Evolutionary conservation across 2,329 filamentous ascomycete species (phyloP).

Genomic region (Mollisiaceae sp.): DNA sequence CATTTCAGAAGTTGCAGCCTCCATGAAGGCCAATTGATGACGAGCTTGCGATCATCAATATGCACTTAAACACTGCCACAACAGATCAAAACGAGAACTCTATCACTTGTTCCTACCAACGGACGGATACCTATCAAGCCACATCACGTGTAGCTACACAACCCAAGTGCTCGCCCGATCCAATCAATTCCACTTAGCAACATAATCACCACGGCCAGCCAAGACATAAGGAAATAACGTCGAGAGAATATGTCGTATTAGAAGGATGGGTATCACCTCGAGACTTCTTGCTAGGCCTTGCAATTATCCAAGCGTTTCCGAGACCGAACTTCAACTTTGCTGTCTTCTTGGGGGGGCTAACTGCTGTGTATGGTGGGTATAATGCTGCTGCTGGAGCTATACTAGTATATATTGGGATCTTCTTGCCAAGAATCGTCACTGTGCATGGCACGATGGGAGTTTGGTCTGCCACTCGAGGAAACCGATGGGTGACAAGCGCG

Average conservation of each 20-base stretch:
- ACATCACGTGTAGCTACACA: not conserved
- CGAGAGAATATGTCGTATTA: conserved; percentile 66
- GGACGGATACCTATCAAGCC: not conserved
- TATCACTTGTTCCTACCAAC: too few relatives aligned
- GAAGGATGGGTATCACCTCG: conserved; percentile 73
- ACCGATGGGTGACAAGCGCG: conserved; percentile 53
- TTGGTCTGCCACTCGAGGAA: conserved; percentile 50
- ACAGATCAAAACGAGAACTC: too few relatives aligned
- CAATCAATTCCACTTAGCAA: not conserved
- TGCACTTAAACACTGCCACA: too few relatives aligned
- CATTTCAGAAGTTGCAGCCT: too few relatives aligned
- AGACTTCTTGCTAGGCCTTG: conserved; percentile 75
- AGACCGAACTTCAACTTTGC: conserved; percentile 67
- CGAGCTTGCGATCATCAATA: too few relatives aligned
- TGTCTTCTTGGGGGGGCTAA: conserved; percentile 60
- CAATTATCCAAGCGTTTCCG: conserved; percentile 73
- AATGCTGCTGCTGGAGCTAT: conserved; percentile 51
- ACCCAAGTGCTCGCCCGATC: not conserved
- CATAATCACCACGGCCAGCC: too few relatives aligned
- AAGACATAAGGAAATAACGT: conserved; percentile 39
- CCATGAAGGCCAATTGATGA: too few relatives aligned
- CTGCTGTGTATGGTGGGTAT: conserved; percentile 44
- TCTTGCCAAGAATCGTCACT: conserved; percentile 54
- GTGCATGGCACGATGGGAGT: conserved; percentile 63
- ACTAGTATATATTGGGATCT: conserved; percentile 59